Evolutionary conservation across 2,329 filamentous ascomycete species (phyloP), one percentile per base, ranked within the genome.

Genomic region (Trichophyton verrucosum): DNA sequence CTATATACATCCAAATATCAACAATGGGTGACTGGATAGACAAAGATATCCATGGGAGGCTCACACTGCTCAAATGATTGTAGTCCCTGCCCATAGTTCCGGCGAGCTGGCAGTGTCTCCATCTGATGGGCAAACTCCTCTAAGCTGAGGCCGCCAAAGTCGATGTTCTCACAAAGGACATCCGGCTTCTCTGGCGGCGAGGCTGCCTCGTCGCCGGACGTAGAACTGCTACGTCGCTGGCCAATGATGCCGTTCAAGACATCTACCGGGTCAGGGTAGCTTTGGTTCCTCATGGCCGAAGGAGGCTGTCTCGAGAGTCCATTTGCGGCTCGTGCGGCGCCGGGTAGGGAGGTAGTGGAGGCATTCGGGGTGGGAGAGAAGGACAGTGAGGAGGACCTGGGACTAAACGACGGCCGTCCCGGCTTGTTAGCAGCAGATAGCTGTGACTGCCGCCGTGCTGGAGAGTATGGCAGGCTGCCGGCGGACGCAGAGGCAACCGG

Each of bases 141-240:
- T 64, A 99, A 76, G 65, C 88, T 88, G 58, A 94, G 74, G 0
- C 83, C 87, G 11, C 80, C 85, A 75, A 99, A 96, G 66, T 95
- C 87, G 65, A 92, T 85, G 3, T 87, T 81, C 42, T 83, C 77
- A 1, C 83, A 80, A 46, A 91, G 70, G 55, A 75, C 70, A 27
- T 68, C 66, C 11, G 78, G 80, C 59, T 70, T 74, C 24, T 61
- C 58, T 49, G 60, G 51, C 11, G 49, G 8, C 9, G 13, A 40
- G 20, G 57, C 60, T 51, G 42, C 36, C 24, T 58, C 58, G 24
- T 59, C 62, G 58, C 60, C 53, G 13, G 33, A 70, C 15, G 20
- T 40, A 4, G 27, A 38, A 24, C 47, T 55, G 61, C 61, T 40
- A 49, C 17, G 17, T 36, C 47, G 63, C 17, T 53, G 44, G 33